Evolutionary conservation across 768 basidiomycete species (phyloP), one percentile per base, ranked within the genome.

Genomic region (Rubroboletus pulcherrimus): DNA sequence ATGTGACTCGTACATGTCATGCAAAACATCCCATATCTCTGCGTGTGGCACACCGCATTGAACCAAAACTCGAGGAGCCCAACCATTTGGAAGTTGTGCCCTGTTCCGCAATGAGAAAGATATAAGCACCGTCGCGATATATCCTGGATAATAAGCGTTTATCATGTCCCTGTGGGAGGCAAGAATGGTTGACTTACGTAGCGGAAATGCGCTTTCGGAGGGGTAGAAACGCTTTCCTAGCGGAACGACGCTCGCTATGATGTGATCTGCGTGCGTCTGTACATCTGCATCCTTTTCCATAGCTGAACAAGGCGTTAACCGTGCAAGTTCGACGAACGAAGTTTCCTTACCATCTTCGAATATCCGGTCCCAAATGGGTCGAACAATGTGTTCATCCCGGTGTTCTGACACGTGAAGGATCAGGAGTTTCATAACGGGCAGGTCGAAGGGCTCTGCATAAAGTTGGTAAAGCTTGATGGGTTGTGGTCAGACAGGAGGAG

Each of bases 381-480:
- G 80, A 17, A 93, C 85, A 34, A 96, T 74, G 44, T 78, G 81
- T 55, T 91, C 87, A 60, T 98, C 93, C 5, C 86, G 85, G 67
- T 96, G 93, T 68, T 95, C 93, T 8, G 96, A 95, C 7, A 96
- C 89, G 68, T 97, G 89, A 52, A 98, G 78, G 66, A 96, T 94
- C 29, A 97, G 79, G 7, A 99, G 78, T 67, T 93, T 92, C 69
- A 92, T 84, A 38, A 85, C 78, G 6, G 89, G 84, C 14, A 97
- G 77, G 61, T 92, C 85, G 62, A 94, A 91, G 6, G 93, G 88
- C 48, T 91, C 79, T 5, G 93, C 95, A 67, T 91, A 98, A 44
- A 83, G 78, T 74, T 89, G 86, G 66, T 91, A 98, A 44, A 98
- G 79, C 93, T 98, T 59, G 11, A 41, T 41, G 34, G 51, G 14